Base-by-base conservation (phyloP, 352 stramenopile genomes). In the Globisporangium barbulae region DNA sequence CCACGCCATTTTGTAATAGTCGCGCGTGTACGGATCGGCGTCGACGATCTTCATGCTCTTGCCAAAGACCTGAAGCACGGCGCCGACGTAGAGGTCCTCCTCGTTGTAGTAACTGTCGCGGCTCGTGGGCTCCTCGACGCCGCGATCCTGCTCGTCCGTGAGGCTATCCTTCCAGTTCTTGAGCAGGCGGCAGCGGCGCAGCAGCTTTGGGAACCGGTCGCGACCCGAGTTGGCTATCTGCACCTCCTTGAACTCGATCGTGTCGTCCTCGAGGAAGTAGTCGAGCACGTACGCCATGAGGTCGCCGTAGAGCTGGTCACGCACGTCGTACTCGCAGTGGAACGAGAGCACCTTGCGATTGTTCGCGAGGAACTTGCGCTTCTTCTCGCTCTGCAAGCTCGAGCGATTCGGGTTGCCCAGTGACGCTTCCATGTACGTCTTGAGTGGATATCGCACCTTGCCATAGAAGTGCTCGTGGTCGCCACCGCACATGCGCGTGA, bases 261-360 rank as follows among this genome's bases (percentile, higher is more conserved):
- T 95, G 68, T 96, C 85, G 60, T 97, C 91, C 67, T 89, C 84
- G 15, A 97, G 70, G 65, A 94, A 97, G 64, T 89, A 97, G 64
- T 90, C 78, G 45, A 97, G 73, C 6, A 66, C 83, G 62, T 95
- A 96, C 19, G 67, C 68, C 72, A 88, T 86, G 56, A 96, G 71
- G 30, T 96, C 87, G 31, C 88, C 87, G 55, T 93, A 91, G 17
- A 96, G 65, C 57, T 83, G 73, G n/a, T 86, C 72, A 19, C 78
- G 79, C 60, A 89, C 82, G 69, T 97, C 89, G 71, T 89, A 97
- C 60, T 93, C 76, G 69, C 83, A 93, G 61, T 89, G 68, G 64
- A 97, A 96, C 61, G 81, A 82, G 47, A 97, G 59, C 53, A 92
- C 81, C 53, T 94, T 93, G 70, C 91, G 78, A 63, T 91, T 91